Conservation (phyloP, 1,139 yeast genomes). For the Saccharomyces hybrid region DNA sequence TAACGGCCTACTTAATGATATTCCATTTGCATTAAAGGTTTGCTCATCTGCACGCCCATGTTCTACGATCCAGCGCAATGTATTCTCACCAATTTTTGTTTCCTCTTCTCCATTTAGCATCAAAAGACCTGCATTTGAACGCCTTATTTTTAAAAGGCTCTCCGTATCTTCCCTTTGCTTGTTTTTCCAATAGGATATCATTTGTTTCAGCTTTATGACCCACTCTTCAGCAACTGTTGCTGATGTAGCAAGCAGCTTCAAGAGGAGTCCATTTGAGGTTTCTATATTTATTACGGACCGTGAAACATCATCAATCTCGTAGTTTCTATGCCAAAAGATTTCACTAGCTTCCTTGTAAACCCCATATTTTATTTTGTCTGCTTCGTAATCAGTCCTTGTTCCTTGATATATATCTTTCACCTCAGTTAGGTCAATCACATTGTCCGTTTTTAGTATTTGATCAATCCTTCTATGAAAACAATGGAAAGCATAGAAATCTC, state of each 20-base stretch:
- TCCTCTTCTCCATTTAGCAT: constrained; percentile 53
- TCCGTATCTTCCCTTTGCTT: constrained; percentile 40
- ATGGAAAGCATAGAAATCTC: constrained; percentile 50
- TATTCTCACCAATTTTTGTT: constrained; percentile 44
- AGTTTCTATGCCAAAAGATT: constrained; percentile 37
- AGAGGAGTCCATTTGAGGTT: constrained; percentile 40
- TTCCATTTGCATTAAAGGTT: constrained; percentile 48
- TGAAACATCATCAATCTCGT: constrained; percentile 10
- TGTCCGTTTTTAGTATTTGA: constrained; percentile 50
- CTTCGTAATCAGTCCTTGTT: constrained; percentile 31
- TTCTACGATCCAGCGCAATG: constrained; percentile 48
- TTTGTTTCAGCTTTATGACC: constrained; percentile 43
- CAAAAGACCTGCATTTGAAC: constrained; percentile 41
- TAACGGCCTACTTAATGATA: constrained; percentile 54
- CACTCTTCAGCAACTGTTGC: constrained; percentile 51
- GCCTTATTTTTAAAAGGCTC: constrained; percentile 36
- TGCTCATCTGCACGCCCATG: constrained; percentile 48
- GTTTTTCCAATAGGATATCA: constrained; percentile 54
- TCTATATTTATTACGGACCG: constrained; percentile 16
- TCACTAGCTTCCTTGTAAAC: constrained; percentile 34
- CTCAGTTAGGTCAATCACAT: constrained; percentile 52
- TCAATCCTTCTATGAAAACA: constrained; percentile 59
- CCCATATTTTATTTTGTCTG: constrained; percentile 13
- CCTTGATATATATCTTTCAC: constrained; percentile 30
- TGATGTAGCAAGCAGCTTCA: constrained; percentile 55